Evolutionary conservation across 768 basidiomycete species (phyloP).

Genomic region (Royoungia palumana): DNA sequence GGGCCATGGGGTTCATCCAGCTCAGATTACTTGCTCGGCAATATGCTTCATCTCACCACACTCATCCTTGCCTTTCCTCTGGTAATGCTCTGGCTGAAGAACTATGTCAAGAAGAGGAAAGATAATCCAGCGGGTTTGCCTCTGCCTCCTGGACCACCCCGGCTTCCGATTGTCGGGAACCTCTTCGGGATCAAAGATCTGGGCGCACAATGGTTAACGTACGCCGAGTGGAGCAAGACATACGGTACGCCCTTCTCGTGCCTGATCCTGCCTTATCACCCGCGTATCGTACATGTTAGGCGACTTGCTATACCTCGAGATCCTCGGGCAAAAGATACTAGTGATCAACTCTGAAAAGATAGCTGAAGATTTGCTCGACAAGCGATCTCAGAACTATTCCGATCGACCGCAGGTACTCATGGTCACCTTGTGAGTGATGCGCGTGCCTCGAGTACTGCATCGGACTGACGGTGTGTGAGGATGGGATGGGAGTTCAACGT

Average conservation of each 20-base stretch:
- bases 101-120: conserved; percentile 1
- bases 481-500: conserved; percentile 42
- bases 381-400: conserved; percentile 27
- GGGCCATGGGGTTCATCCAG: background rate
- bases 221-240: conserved; percentile 39
- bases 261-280: background rate
- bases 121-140: conserved; percentile 20
- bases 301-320: conserved; percentile 26
- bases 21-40: background rate
- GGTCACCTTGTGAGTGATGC: conserved; percentile 15
- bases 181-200: conserved; percentile 40
- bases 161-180: conserved; percentile 44
- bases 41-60: conserved; percentile 5
- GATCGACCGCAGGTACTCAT: conserved; percentile 26
- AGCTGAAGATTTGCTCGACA: conserved; percentile 28
- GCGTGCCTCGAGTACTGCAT: background rate
- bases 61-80: conserved; percentile 1
- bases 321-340: conserved; percentile 21
- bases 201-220: conserved; percentile 38
- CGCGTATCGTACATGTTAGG: conserved; percentile 7
- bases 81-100: background rate
- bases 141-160: conserved; percentile 42
- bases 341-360: conserved; percentile 24
- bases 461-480: conserved; percentile 5
- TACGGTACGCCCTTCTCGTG: conserved; percentile 31